Evolutionary conservation across 768 basidiomycete species (phyloP), one percentile per base, ranked within the genome.

Genomic region (Tephrocybe sp.): DNA sequence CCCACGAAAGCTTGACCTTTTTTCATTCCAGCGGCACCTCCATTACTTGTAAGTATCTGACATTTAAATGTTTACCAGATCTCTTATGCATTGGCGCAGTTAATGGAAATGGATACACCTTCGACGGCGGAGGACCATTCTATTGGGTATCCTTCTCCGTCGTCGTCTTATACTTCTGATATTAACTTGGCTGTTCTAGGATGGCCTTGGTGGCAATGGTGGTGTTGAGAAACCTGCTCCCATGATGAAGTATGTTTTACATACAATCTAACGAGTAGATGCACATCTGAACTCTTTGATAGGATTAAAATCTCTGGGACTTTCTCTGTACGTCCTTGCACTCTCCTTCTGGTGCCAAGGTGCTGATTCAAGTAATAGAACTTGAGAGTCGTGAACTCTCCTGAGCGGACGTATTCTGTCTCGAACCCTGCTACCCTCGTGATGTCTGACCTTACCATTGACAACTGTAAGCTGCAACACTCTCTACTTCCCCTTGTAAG

Each of bases 1-100:
- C 7, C 28, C 41, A 41, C 15, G 26, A n/a, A n/a, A n/a, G n/a
- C n/a, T n/a, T n/a, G n/a, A n/a, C n/a, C n/a, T n/a, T n/a, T n/a
- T n/a, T n/a, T n/a, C n/a, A n/a, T n/a, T n/a, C n/a, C n/a, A 81
- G 81, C 39, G 82, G 82, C 6, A 60, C 65, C 4, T 59, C 65
- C 26, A 72, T 83, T 45, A 77, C 69, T 9, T 82, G 80, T 81
- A 56, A 57, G 75, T 50, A 21, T 40, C 21, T 8, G 12, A 24
- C n/a, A 32, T 11, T 28, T 9, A 11, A 28, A 9, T 22, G n/a
- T 13, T 27, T 8, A 16, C 11, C 1, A 37, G n/a, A n/a, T n/a
- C n/a, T 27, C 35, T 42, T 18, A 32, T 22, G 16, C 16, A 19
- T 38, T 28, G 27, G 42, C 6, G 28, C 19, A 73, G 72, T 75